phyloP scores from a whole-genome alignment of 1,139 yeast genomes.

The Candida neerlandica region DNA sequence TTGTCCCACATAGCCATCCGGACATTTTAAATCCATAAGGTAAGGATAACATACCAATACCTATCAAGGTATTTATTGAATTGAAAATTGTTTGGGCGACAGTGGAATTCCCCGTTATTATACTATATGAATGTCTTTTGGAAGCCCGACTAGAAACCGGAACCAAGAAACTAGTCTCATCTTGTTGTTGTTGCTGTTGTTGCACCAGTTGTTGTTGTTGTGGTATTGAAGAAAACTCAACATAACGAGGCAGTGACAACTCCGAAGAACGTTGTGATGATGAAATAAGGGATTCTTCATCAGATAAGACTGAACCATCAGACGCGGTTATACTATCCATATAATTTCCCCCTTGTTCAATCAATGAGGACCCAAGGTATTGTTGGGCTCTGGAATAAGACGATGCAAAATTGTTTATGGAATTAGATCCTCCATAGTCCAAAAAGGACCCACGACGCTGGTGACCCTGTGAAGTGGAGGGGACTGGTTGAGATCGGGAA shows the following conservation, averaged over 20 bases:
- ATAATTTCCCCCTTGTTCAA: slow-evolving; percentile 20
- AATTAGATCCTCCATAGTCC: slow-evolving; percentile 58
- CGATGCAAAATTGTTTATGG: slow-evolving; percentile 76
- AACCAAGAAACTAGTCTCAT: slow-evolving; percentile 19
- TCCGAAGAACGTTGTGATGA: neutral
- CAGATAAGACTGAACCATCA: neutral
- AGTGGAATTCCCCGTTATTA: slow-evolving; percentile 46
- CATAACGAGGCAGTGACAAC: neutral
- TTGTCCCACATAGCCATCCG: slow-evolving; percentile 76
- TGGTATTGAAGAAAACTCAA: neutral
- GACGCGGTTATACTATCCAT: neutral
- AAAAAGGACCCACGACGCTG: slow-evolving; percentile 24
- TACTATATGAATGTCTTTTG: slow-evolving; percentile 13
- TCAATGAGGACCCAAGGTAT: slow-evolving; percentile 31
- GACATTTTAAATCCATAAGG: slow-evolving; percentile 79
- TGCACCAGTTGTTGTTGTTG: neutral
- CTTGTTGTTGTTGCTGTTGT: slow-evolving; percentile 7
- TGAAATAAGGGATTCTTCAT: slow-evolving; percentile 1
- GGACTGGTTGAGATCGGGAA: neutral
- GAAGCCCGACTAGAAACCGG: slow-evolving; percentile 13
- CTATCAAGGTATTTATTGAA: slow-evolving; percentile 81
- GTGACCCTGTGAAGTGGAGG: neutral
- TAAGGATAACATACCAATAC: slow-evolving; percentile 81
- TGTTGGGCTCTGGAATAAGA: slow-evolving; percentile 80
- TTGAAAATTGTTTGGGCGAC: slow-evolving; percentile 88